Evolutionary conservation across 1,284 basidiomycete species (phyloP), one percentile per base, ranked within the genome.

Genomic region (Chondrostereum purpureum): DNA sequence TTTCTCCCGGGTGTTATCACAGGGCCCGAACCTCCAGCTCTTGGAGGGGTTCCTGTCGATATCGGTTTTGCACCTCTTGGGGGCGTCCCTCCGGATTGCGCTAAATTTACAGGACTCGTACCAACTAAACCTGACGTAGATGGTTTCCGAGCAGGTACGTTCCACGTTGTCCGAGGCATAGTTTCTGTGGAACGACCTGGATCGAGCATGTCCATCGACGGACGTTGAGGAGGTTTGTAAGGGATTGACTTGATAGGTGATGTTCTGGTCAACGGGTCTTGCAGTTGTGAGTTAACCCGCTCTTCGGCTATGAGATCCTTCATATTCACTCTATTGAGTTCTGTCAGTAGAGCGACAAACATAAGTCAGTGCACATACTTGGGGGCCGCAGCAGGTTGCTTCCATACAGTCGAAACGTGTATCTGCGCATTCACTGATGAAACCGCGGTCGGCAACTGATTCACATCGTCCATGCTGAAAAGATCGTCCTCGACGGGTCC

Each of bases 281-380:
- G n/a, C n/a, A n/a, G n/a, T n/a, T n/a, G n/a, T n/a, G n/a, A n/a
- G n/a, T n/a, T n/a, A 31, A 19, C 48, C 65, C 35, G 78, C 77
- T 1, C 78, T 59, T 92, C 88, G 0, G 87, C 89, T 79, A 96
- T 92, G 50, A 97, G 83, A 16, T 78, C 70, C 53, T 88, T 83
- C 71, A 96, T 81, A 58, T 95, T 90, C 6, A 83, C 76, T 20
- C 85, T 90, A 44, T 44, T 23, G 18, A 17, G 45, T n/a, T 14
- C 31, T 33, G 17, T 47, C 37, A 48, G 43, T 38, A 24, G 27
- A 43, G 39, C 39, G 47, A 19, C 16, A 42, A 20, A 37, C 19
- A 17, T 39, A 12, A 14, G 3, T 34, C 6, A 34, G 14, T 12
- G 17, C 12, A 39, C 37, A 13, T 12, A 39, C 37, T 18, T 39